These are phyloP conservation scores for Diaporthe citri DNA, from an alignment of 2,329 filamentous ascomycete genomes.

Conservation along the genomic window DNA sequence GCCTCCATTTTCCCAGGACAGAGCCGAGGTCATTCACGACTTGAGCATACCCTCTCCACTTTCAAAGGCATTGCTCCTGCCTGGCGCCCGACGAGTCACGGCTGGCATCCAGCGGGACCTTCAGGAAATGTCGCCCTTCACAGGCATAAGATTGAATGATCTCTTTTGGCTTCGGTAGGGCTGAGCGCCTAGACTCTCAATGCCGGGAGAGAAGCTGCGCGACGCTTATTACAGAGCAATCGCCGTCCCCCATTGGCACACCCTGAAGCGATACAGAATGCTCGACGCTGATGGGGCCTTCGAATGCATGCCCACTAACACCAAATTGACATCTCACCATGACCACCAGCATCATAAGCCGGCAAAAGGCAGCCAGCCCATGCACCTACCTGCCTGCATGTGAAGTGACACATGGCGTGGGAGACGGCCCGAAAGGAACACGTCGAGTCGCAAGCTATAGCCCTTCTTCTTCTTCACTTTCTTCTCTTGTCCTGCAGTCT, in stretches of 20 bases:
- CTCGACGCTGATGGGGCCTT: neutral
- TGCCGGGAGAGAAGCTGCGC: neutral
- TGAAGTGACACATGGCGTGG: neutral
- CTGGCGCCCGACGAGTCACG: neutral
- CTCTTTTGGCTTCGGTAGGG: neutral
- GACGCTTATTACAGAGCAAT: neutral
- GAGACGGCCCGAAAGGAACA: constrained; percentile 20
- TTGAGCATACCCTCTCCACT: neutral
- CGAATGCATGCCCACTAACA: neutral
- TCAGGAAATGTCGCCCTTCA: neutral
- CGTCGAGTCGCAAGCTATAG: neutral
- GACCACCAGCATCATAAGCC: neutral
- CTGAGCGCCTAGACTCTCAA: neutral
- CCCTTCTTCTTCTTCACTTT: neutral
- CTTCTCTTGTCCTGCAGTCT: neutral
- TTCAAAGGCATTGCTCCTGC: neutral
- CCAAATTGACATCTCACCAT: constrained; percentile 13
- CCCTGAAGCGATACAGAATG: neutral
- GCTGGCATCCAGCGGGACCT: no score
- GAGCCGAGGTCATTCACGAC: neutral
- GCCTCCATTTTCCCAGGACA: neutral
- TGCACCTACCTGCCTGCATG: neutral
- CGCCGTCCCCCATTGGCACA: neutral
- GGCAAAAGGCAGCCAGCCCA: neutral
- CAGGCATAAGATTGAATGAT: neutral